Evolutionary conservation across 305 asterid genomes (phyloP), one percentile per base, ranked within the genome.

Genomic region (Solanum hybrid): DNA sequence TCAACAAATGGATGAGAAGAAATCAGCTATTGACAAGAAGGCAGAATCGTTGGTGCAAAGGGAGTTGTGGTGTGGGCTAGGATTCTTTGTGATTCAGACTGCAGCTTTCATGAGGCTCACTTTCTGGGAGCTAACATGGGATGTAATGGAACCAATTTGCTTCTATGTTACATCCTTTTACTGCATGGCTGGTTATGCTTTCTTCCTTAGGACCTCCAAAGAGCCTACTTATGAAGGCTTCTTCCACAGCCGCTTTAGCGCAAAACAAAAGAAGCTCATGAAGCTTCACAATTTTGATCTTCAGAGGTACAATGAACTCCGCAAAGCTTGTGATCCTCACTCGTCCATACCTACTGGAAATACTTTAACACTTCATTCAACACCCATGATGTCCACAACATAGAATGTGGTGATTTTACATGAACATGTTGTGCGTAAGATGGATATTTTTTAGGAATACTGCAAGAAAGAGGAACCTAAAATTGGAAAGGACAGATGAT

Each of bases 121-220:
- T 12, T 97, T 96, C 85, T 97, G 99, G 99, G 99, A 97, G 69
- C 94, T 96, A 2, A 32, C 99, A 0, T 97, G 99, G 99, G 99
- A 97, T 89, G 98, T 97, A 4, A 97, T 97, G 99, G 98, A 96
- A 77, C 99, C 99, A 0, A 95, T 96, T 73, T 97, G 99, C 93
- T 97, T 96, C 94, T 96, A 93, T 12, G 94, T 95, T 2, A 93
- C 98, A 1, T 95, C 98, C 11, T 31, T 91, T 3, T 95, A 97
- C 82, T 95, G 94, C 93, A 96, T 95, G 98, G 98, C 93, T 64
- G 96, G 95, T 40, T 97, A 95, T 22, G 93, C 95, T 1, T 97
- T 96, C 93, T 97, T 96, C 93, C 93, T 97, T 1, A 90, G 95
- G 64, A 97, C 99, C 1, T 92, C 97, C 0, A 95, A 89, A 51